Evolutionary conservation across 768 basidiomycete genomes (phyloP).

Genomic region (Hericium erinaceus): DNA sequence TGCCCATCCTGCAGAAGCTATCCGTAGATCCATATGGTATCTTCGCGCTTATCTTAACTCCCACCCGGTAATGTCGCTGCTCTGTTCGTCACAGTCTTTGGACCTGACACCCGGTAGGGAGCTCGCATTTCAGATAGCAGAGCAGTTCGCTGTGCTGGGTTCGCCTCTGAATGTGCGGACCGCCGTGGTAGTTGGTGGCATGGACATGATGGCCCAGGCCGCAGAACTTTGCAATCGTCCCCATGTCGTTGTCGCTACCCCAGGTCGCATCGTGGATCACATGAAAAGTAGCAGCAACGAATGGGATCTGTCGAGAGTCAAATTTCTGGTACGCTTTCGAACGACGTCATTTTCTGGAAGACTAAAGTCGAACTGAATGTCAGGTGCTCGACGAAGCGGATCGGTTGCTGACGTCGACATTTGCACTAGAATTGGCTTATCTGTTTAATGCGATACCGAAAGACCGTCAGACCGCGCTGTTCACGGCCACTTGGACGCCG

Average conservation of each 20-base stretch:
- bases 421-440: slow-evolving; percentile 74
- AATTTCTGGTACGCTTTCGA: slow-evolving; percentile 58
- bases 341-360: neutral
- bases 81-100: neutral
- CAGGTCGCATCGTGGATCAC: slow-evolving; percentile 90
- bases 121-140: slow-evolving; percentile 93
- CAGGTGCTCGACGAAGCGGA: slow-evolving; percentile 97
- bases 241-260: slow-evolving; percentile 92
- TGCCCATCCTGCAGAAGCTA: slow-evolving; percentile 88
- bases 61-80: slow-evolving; percentile 67
- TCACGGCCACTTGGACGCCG: slow-evolving; percentile 89
- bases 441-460: slow-evolving; percentile 71
- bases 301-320: slow-evolving; percentile 79
- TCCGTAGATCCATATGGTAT: slow-evolving; percentile 90
- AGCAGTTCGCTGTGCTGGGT: slow-evolving; percentile 91
- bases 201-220: slow-evolving; percentile 97
- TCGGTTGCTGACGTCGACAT: slow-evolving; percentile 80
- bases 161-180: slow-evolving; percentile 73
- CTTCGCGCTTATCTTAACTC: slow-evolving; percentile 87
- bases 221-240: slow-evolving; percentile 78
- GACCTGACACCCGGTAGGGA: slow-evolving; percentile 47
- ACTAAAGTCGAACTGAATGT: neutral
- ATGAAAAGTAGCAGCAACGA: slow-evolving; percentile 66
- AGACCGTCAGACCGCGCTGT: slow-evolving; percentile 91
- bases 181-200: slow-evolving; percentile 89